Percentiles rank a stretch among this genome's conserved stretches.
These are phyloP conservation scores for Jamesozyma lodderae DNA, from an alignment of 805 yeast genomes.

Conservation along the genomic window DNA sequence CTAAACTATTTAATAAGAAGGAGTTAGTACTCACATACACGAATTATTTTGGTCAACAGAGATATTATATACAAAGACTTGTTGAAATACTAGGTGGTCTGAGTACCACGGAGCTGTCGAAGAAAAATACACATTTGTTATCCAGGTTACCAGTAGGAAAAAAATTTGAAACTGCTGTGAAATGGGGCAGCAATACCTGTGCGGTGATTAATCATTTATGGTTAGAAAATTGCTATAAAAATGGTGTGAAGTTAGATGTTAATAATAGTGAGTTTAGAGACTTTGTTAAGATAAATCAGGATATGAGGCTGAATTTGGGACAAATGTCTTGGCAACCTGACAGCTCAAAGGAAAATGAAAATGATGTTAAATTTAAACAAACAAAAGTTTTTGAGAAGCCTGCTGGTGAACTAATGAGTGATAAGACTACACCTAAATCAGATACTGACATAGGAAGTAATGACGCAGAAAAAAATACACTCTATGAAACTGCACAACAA, in stretches of 20 bases:
- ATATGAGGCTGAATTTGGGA: constrained; percentile 10
- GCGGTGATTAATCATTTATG: constrained; percentile 71
- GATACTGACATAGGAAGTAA: too few relatives aligned
- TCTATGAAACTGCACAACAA: too few relatives aligned
- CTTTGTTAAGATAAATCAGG: constrained; percentile 9
- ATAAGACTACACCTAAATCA: too few relatives aligned
- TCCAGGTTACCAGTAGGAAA: constrained; percentile 60
- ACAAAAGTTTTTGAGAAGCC: too few relatives aligned
- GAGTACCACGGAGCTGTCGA: constrained; percentile 57
- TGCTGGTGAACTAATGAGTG: too few relatives aligned
- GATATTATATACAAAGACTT: constrained; percentile 59
- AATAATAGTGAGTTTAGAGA: not conserved
- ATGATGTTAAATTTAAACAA: too few relatives aligned
- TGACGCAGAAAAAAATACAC: too few relatives aligned
- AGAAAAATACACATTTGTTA: constrained; percentile 61
- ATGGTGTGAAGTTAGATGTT: constrained; percentile 10
- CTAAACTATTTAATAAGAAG: constrained; percentile 41
- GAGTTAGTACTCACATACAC: constrained; percentile 58
- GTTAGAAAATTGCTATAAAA: constrained; percentile 69
- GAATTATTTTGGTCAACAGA: constrained; percentile 77
- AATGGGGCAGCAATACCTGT: constrained; percentile 41
- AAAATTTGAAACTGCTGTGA: constrained; percentile 63
- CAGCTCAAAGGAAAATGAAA: too few relatives aligned
- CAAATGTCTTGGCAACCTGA: constrained; percentile 8
- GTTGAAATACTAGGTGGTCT: constrained; percentile 64